Conservation (phyloP, 306 rosid species). For the Dalbergia oliveri region DNA sequence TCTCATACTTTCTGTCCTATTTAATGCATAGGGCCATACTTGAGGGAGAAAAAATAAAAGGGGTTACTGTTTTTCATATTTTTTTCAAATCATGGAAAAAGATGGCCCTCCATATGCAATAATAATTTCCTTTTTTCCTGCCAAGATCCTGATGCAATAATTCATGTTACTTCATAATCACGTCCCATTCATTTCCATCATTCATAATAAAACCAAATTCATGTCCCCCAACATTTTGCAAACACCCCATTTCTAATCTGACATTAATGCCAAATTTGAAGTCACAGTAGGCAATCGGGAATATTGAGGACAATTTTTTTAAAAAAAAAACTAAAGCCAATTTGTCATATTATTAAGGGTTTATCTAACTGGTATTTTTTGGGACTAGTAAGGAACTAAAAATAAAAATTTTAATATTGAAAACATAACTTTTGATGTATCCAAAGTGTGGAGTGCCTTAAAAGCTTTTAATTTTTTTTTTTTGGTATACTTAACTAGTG, state of each 20-base stretch:
- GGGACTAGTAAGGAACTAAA: too few relatives aligned
- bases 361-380: too few relatives aligned
- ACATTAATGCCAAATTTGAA: conserved; percentile 40
- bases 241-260: conserved; percentile 35
- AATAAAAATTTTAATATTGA: too few relatives aligned
- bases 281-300: conserved; percentile 44
- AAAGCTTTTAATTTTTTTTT: too few relatives aligned
- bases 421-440: too few relatives aligned
- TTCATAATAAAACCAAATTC: conserved; percentile 45
- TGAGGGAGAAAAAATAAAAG: not conserved
- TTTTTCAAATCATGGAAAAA: conserved; percentile 45
- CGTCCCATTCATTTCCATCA: conserved; percentile 52
- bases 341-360: conserved; percentile 6
- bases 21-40: conserved; percentile 44
- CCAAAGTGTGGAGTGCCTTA: too few relatives aligned
- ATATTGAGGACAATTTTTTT: conserved; percentile 31
- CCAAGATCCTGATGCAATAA: conserved; percentile 47
- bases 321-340: conserved; percentile 6
- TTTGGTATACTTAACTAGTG: too few relatives aligned
- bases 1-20: conserved; percentile 39
- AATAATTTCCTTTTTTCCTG: conserved; percentile 39
- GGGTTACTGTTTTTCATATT: conserved; percentile 6
- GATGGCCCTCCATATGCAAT: conserved; percentile 51
- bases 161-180: conserved; percentile 53
- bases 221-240: conserved; percentile 35